Evolutionary conservation across 192 early-diverging fungal species (phyloP), one percentile per base, ranked within the genome.

Genomic region (Coemansia javaensis): DNA sequence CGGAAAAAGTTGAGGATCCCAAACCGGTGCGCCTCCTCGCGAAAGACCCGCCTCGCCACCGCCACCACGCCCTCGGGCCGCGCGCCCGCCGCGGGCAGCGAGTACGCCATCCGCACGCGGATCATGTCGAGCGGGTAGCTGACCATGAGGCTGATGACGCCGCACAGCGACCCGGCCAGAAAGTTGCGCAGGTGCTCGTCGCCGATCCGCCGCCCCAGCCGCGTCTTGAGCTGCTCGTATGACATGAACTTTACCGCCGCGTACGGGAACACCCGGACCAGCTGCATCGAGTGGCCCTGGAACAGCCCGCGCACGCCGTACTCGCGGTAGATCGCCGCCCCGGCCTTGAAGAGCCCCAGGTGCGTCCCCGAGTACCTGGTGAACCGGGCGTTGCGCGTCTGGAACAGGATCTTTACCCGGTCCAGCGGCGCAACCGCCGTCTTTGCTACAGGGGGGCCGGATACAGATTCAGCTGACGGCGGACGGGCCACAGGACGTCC

Each of bases 201-300:
- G 16, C 78, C 46, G 34, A 78, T 52, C 46, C 79, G 76, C 12
- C 64, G 79, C 13, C 87, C 85, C 81, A 91, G 54, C 7, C 78
- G 75, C 35, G 69, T 49, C 49, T 80, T 77, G 49, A 83, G 85
- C 67, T 99, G 93, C 76, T 99, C 96, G 63, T 90, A 94, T 7
- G 85, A 84, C 81, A 95, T 92, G 57, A 95, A 99, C 63, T 97
- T 97, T 63, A 99, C 88, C 8, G 93, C 90, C 0, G 91, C 90
- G 56, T 97, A 99, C 4, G 96, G 96, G 63, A 97, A 97, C 49
- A 99, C 95, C 22, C 96, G 76, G 1, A 94, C 73, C 4, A 99
- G 70, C 24, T 93, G 94, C 32, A 90, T 93, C 16, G 85, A 90
- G 59, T 99, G 93, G 31, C 96, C 96, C 73, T 94, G 91, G 48